phyloP scores from a whole-genome alignment of 768 basidiomycete species.

The Tulasnella sp. region DNA sequence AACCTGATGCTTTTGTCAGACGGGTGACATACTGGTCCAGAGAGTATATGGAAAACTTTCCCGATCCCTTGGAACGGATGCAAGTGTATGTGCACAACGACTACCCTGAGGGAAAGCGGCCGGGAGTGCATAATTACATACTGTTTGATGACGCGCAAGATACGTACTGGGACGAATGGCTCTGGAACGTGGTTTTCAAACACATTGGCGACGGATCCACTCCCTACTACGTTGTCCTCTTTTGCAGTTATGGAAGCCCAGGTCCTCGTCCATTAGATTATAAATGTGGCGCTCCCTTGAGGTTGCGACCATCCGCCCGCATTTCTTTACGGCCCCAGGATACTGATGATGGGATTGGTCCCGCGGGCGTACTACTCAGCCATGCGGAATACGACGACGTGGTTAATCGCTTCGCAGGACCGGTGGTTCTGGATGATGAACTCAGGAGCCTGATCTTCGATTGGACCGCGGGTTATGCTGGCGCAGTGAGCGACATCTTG shows the following conservation, averaged over 20 bases:
- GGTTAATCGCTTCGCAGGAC: neutral
- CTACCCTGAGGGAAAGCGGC: neutral
- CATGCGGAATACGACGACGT: neutral
- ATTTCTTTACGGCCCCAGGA: neutral
- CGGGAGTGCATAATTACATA: neutral
- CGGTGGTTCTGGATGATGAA: neutral
- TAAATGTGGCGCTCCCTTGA: neutral
- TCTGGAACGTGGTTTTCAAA: neutral
- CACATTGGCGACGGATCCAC: neutral
- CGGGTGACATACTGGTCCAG: neutral
- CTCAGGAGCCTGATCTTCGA: neutral
- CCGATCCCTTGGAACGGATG: neutral
- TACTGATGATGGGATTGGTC: too few species aligned
- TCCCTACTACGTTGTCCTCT: conserved; percentile 1
- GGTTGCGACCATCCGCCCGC: neutral
- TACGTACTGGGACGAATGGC: neutral
- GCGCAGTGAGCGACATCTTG: too few species aligned
- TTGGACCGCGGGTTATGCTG: neutral
- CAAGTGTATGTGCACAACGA: neutral
- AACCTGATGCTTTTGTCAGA: neutral
- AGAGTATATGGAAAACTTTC: neutral
- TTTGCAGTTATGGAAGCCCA: conserved; percentile 9
- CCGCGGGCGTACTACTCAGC: neutral
- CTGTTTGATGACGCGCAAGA: conserved; percentile 7
- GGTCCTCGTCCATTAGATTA: neutral